Conservation (phyloP, 495 filamentous ascomycete species). For the Aspergillus conjunctus region DNA sequence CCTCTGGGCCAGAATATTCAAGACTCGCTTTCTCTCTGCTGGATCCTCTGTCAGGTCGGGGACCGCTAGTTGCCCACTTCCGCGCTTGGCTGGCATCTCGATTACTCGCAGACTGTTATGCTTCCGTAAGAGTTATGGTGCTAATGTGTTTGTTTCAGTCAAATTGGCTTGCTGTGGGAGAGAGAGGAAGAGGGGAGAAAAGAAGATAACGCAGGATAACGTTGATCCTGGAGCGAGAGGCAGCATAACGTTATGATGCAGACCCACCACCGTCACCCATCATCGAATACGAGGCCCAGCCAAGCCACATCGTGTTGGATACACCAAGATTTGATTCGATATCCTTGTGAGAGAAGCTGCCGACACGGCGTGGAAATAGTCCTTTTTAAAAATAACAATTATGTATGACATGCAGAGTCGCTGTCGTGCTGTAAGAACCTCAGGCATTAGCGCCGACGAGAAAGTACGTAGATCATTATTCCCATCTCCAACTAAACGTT, state of each 20-base stretch:
- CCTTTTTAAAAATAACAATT: not conserved
- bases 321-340: not conserved
- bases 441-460: too few relatives aligned
- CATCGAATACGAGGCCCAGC: not conserved
- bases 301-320: too few relatives aligned
- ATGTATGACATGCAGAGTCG: not conserved
- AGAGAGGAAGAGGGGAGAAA: not conserved
- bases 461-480: too few relatives aligned
- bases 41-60: constrained; percentile 35
- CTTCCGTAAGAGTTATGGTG: too few relatives aligned
- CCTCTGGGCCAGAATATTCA: constrained; percentile 54
- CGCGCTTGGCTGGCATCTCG: constrained; percentile 19
- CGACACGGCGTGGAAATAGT: not conserved
- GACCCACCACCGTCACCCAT: not conserved
- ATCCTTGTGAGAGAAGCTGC: not conserved
- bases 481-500: too few relatives aligned
- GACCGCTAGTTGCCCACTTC: constrained; percentile 12
- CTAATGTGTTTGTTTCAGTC: too few relatives aligned
- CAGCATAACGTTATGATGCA: not conserved
- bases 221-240: not conserved
- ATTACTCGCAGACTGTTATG: not conserved
- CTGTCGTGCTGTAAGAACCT: too few relatives aligned
- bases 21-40: constrained; percentile 47
- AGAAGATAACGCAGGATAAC: not conserved
- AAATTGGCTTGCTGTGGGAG: too few relatives aligned